Conservation (phyloP, 1,284 basidiomycete species). For the Ustilago xerochloae region DNA sequence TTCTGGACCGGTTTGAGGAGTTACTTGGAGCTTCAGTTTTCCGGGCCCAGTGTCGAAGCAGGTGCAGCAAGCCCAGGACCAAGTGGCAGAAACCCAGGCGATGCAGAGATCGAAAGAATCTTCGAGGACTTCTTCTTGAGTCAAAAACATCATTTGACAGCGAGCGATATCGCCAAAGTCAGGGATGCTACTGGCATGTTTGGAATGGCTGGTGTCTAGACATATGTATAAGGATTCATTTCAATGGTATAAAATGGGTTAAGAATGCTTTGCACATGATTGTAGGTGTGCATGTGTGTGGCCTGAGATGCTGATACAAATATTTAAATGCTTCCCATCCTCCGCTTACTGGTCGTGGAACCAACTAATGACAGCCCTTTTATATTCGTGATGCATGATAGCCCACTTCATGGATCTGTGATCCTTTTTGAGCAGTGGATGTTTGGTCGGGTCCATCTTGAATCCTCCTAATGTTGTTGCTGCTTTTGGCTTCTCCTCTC, state of each 20-base stretch:
- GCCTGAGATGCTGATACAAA: constrained; percentile 11
- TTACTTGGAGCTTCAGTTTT: constrained; percentile 60
- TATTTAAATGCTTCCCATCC: no score
- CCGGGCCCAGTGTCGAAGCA: constrained; percentile 34
- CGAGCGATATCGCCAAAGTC: constrained; percentile 62
- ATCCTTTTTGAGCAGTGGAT: constrained; percentile 35
- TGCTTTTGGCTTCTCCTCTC: background rate
- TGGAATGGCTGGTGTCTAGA: constrained; percentile 59
- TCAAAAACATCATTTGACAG: constrained; percentile 63
- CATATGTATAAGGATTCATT: background rate
- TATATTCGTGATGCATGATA: constrained; percentile 50
- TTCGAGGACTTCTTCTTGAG: constrained; percentile 67
- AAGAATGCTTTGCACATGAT: no score
- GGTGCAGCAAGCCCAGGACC: constrained; percentile 39
- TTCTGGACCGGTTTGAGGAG: constrained; percentile 61
- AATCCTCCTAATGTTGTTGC: constrained; percentile 2
- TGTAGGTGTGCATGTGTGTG: no score
- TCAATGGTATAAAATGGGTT: no score
- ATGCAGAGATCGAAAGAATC: constrained; percentile 62
- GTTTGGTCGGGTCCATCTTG: constrained; percentile 28
- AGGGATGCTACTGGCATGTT: constrained; percentile 64
- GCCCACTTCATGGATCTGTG: constrained; percentile 50
- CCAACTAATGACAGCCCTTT: constrained; percentile 30
- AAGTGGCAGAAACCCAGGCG: constrained; percentile 44
- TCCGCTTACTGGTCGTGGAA: background rate